phyloP scores from a whole-genome alignment of 441 rosid species.

The Arabidopsis lyrata region DNA sequence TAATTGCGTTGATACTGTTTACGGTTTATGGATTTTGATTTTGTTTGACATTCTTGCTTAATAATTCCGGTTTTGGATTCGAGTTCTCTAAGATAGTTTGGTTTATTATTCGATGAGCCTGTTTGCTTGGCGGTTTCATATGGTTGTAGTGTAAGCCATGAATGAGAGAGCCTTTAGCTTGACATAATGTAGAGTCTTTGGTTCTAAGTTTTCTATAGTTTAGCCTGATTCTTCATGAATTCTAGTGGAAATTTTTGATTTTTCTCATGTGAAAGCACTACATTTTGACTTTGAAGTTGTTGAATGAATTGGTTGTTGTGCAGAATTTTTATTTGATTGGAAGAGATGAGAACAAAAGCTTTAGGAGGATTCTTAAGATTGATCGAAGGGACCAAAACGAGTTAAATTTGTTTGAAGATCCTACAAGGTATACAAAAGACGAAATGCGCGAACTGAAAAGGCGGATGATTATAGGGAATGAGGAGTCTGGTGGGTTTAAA shows the following conservation, averaged over 20 bases:
- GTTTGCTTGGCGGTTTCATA: conserved; percentile 8
- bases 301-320: conserved; percentile 19
- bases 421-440: conserved; percentile 55
- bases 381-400: conserved; percentile 60
- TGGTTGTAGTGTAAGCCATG: conserved; percentile 36
- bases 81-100: not conserved
- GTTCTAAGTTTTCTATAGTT: conserved; percentile 22
- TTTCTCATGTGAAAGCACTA: not conserved
- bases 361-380: conserved; percentile 69
- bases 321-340: conserved; percentile 81
- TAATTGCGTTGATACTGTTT: conserved; percentile 14
- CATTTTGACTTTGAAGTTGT: not conserved
- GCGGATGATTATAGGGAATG: conserved; percentile 60
- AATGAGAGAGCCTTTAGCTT: conserved; percentile 32
- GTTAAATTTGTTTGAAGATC: conserved; percentile 60
- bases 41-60: not conserved
- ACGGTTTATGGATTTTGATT: conserved; percentile 4
- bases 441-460: conserved; percentile 57
- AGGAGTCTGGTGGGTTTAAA: conserved; percentile 59
- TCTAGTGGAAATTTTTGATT: not conserved
- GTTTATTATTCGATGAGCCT: not conserved
- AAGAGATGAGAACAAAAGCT: conserved; percentile 60
- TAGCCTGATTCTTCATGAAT: not conserved
- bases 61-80: conserved; percentile 10
- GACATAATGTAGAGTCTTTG: conserved; percentile 36